These are phyloP conservation scores for Bipolaris victoriae DNA, from an alignment of 2,329 filamentous ascomycete genomes.

Conservation along the genomic window DNA sequence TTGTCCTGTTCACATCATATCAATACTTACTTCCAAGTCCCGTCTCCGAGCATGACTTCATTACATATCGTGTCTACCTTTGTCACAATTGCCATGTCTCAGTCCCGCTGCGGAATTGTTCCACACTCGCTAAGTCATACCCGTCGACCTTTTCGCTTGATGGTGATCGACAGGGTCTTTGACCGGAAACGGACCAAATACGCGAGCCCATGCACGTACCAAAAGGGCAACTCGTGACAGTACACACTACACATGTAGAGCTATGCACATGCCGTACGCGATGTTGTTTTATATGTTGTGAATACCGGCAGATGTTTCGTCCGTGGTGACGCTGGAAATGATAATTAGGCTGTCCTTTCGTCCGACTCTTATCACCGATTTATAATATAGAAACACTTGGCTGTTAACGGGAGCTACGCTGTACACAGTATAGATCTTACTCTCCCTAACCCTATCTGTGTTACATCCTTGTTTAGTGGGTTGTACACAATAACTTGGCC, in stretches of 20 bases:
- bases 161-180: conserved; percentile 12
- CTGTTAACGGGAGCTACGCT: too few species aligned
- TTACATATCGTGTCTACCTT: neutral
- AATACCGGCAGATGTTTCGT: too few species aligned
- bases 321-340: too few species aligned
- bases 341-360: too few species aligned
- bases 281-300: neutral
- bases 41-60: neutral
- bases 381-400: too few species aligned
- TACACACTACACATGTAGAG: neutral
- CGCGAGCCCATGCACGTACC: neutral
- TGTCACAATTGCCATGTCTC: neutral
- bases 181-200: neutral
- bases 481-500: too few species aligned
- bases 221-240: neutral
- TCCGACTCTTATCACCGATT: too few species aligned
- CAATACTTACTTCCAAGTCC: neutral
- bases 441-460: too few species aligned
- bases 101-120: too few species aligned
- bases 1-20: neutral
- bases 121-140: too few species aligned
- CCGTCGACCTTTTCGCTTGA: neutral
- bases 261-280: neutral
- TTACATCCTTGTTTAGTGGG: too few species aligned
- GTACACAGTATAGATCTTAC: too few species aligned